Percentiles rank a stretch among this genome's conserved stretches.
Conservation (phyloP, 1,139 yeast genomes). For the Casaregolazyma lundiana region DNA sequence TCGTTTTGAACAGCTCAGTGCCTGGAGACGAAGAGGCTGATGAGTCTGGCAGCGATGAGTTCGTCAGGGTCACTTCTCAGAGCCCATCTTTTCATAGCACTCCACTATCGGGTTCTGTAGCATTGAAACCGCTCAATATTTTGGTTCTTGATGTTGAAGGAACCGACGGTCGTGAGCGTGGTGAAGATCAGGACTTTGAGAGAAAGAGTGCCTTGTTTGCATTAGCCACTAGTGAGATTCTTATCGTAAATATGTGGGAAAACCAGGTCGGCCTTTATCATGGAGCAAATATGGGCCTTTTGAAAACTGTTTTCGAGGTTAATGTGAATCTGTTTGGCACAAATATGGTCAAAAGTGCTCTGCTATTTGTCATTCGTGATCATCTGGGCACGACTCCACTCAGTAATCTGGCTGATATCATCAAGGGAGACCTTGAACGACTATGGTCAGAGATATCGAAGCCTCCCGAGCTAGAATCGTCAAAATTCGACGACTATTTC, state of each 20-base stretch:
- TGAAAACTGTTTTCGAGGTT: conserved; percentile 94
- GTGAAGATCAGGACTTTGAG: conserved; percentile 97
- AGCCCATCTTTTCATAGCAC: conserved; percentile 4
- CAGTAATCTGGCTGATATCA: conserved; percentile 61
- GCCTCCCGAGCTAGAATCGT: conserved; percentile 49
- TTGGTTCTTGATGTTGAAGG: conserved; percentile 96
- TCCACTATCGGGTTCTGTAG: conserved; percentile 1
- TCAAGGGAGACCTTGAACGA: conserved; percentile 62
- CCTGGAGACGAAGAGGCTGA: conserved; percentile 9
- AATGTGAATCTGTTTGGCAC: conserved; percentile 67
- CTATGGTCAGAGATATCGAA: conserved; percentile 78
- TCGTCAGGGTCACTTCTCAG: conserved; percentile 11
- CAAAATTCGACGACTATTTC: conserved; percentile 69
- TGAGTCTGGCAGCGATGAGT: conserved; percentile 14
- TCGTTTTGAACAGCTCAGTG: background rate
- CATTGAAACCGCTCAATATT: conserved; percentile 30
- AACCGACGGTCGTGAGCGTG: conserved; percentile 95
- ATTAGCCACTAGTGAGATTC: conserved; percentile 80
- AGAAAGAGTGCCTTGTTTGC: conserved; percentile 95
- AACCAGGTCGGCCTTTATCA: conserved; percentile 94
- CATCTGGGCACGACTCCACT: conserved; percentile 86
- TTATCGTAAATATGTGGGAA: conserved; percentile 94
- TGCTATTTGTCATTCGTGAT: conserved; percentile 88
- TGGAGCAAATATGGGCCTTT: conserved; percentile 94
- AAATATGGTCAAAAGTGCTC: conserved; percentile 53